These are phyloP conservation scores for Rosa rugosa DNA, from an alignment of 306 rosid species.

Conservation along the genomic window DNA sequence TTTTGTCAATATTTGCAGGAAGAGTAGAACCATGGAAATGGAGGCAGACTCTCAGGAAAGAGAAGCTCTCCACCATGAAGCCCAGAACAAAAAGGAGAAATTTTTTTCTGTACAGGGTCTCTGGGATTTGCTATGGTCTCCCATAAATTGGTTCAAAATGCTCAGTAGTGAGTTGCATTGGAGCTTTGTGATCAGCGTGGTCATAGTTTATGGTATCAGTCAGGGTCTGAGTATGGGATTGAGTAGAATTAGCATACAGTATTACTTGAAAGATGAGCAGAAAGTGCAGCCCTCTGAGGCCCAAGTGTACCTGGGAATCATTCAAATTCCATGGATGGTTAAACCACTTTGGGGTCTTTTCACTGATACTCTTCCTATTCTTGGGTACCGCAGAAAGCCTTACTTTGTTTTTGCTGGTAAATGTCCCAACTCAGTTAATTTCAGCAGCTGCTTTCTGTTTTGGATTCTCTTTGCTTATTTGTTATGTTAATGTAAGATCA, in stretches of 20 bases:
- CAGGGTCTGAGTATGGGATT: slow-evolving; percentile 34
- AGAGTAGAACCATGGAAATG: slow-evolving; percentile 5
- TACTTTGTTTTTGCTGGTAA: slow-evolving; percentile 38
- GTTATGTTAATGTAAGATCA: not conserved
- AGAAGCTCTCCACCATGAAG: not conserved
- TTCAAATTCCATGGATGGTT: slow-evolving; percentile 31
- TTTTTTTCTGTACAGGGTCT: not conserved
- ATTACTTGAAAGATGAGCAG: slow-evolving; percentile 40
- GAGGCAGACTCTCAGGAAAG: slow-evolving; percentile 12
- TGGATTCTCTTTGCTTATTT: not conserved
- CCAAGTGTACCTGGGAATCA: slow-evolving; percentile 28
- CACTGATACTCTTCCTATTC: slow-evolving; percentile 31
- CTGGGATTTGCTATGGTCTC: slow-evolving; percentile 14
- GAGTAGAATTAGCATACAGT: slow-evolving; percentile 24
- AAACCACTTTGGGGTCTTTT: slow-evolving; percentile 37
- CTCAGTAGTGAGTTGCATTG: slow-evolving; percentile 29
- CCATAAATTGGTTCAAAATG: slow-evolving; percentile 33
- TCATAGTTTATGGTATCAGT: slow-evolving; percentile 31
- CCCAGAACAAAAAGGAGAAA: not conserved
- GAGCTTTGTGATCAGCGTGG: slow-evolving; percentile 36
- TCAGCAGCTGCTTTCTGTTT: not conserved
- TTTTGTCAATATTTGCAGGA: not conserved
- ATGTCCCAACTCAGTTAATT: not conserved
- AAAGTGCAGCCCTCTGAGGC: slow-evolving; percentile 35
- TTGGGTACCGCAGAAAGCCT: slow-evolving; percentile 33